phyloP scores from a whole-genome alignment of 768 basidiomycete species.

The Collybia mongolica region DNA sequence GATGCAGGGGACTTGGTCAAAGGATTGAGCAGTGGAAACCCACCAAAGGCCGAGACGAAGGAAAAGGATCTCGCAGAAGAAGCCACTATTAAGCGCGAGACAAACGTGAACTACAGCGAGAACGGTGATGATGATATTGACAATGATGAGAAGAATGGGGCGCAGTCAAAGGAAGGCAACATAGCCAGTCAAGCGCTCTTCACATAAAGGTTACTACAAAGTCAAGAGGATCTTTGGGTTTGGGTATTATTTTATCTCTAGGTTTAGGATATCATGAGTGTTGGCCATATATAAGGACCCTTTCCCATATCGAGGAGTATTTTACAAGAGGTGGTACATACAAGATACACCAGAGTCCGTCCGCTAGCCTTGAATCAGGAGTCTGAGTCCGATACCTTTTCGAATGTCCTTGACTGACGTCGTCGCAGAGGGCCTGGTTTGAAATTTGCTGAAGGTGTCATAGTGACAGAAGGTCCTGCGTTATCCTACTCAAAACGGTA shows the following conservation, averaged over 20 bases:
- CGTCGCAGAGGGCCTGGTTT: conserved; percentile 37
- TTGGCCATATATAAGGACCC: neutral
- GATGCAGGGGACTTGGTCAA: conserved; percentile 77
- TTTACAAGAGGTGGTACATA: neutral
- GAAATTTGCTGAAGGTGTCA: conserved; percentile 26
- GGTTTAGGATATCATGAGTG: too few relatives aligned
- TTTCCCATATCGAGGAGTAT: neutral
- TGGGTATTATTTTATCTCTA: too few relatives aligned
- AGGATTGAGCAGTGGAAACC: conserved; percentile 43
- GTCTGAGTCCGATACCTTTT: conserved; percentile 28
- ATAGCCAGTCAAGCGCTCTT: too few relatives aligned
- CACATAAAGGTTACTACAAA: too few relatives aligned
- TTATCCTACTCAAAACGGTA: conserved; percentile 12
- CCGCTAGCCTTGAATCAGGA: conserved; percentile 12
- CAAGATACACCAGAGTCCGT: neutral
- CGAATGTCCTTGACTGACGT: conserved; percentile 41
- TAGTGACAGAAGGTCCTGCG: conserved; percentile 25
- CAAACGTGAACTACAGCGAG: neutral
- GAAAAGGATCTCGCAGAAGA: conserved; percentile 4
- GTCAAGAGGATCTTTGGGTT: too few relatives aligned
- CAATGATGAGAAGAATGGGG: neutral
- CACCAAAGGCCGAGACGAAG: conserved; percentile 16
- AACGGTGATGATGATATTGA: neutral
- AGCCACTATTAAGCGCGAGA: neutral
- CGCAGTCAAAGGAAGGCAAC: neutral